Base-by-base conservation (phyloP, 768 basidiomycete species). In the Leccinum ochraceum region DNA sequence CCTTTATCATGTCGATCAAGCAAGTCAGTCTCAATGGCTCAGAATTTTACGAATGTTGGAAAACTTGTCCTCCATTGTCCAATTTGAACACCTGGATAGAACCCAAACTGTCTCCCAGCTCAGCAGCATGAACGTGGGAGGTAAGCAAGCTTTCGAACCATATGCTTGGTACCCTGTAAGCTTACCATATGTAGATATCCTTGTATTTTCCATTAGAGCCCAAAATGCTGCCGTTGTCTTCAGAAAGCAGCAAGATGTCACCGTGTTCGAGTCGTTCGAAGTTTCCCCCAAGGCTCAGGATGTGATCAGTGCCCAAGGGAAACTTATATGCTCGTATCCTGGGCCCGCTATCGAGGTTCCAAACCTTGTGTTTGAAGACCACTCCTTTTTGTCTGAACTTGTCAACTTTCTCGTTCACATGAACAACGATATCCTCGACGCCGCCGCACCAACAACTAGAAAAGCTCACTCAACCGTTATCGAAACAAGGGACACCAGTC, bases 221-320 rank as follows among this genome's bases (percentile, higher is more conserved):
- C 83, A 84, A 55, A 85, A 84, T 54, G 80, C 81, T 4, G 81
- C 73, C 8, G 50, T 85, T 8, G 66, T 84, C 7, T 59, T 81
- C 42, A 73, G 77, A 50, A 69, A 69, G 56, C 54, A 58, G 16
- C 42, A 63, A 14, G 54, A 63, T 11, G 42, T 64, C 3, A 74
- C 75, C 3, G 63, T 73, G 14, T 50, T 77, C 54, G 84, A 84
- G 65, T 70, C 69, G 9, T 84, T 82, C 26, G 80, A 84, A 60
- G 75, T 76, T 4, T 79, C 79, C 6, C 76, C 80, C 0, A 60
- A 61, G 11, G 67, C 73, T 3, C 59, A 53, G 9, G 60, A 59
- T 0, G 73, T 83, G 42, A 79, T 79, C 65, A 65, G 60, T 8
- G 59, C 74, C 1, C 55, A 61, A 37, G 80, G 83, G 32, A 81